Evolutionary conservation across 1,139 yeast species (phyloP).

Genomic region (Candida gigantensis): DNA sequence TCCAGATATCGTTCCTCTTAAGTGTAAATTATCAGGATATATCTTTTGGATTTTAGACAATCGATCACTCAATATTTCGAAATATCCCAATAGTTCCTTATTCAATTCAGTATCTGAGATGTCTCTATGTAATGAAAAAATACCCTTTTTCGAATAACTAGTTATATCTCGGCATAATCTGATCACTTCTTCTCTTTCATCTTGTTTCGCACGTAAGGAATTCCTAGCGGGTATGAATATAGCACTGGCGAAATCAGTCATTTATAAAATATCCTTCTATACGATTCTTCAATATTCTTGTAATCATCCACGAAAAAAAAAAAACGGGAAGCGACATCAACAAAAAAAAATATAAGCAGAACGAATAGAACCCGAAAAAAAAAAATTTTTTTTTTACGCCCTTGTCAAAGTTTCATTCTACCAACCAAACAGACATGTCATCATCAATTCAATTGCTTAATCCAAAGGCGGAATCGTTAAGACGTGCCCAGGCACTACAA

Average conservation of each 20-base stretch:
- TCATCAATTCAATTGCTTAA: constrained; percentile 84
- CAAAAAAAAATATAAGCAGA: constrained; percentile 4
- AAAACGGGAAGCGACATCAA: background rate
- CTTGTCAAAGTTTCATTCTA: background rate
- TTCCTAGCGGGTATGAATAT: constrained; percentile 22
- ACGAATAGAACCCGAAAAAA: constrained; percentile 2
- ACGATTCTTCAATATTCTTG: background rate
- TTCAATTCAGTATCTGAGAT: constrained; percentile 9
- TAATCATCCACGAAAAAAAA: background rate
- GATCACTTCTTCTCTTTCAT: constrained; percentile 37
- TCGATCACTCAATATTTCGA: constrained; percentile 18
- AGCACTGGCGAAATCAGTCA: constrained; percentile 6
- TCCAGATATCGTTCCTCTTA: constrained; percentile 27
- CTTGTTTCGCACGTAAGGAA: constrained; percentile 22
- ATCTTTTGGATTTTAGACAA: constrained; percentile 16
- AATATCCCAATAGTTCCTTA: constrained; percentile 18
- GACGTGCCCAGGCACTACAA: constrained; percentile 92
- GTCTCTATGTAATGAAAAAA: constrained; percentile 36
- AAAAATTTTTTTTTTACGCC: constrained; percentile 1
- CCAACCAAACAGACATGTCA: constrained; percentile 36
- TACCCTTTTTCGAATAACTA: constrained; percentile 38
- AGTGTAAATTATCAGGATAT: constrained; percentile 17
- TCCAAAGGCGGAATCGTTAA: constrained; percentile 94
- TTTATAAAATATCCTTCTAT: too few species aligned
- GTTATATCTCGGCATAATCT: constrained; percentile 39